Conservation (phyloP, 2,329 filamentous ascomycete species). For the Davidsoniella neocaledoniae region DNA sequence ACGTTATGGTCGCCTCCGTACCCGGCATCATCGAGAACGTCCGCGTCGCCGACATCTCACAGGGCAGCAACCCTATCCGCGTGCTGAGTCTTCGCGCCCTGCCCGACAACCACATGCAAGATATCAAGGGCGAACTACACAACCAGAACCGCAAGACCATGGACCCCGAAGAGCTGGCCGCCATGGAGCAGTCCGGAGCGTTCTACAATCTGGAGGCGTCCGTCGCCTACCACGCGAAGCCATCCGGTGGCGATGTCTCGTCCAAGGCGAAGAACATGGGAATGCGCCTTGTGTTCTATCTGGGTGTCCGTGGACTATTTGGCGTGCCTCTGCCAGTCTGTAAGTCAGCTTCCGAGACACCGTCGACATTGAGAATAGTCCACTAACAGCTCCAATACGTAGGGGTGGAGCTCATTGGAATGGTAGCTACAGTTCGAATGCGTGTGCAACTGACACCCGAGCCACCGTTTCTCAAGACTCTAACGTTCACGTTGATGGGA, state of each 20-base stretch:
- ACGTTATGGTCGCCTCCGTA: constrained; percentile 93
- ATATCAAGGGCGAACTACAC: constrained; percentile 67
- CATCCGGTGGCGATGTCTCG: constrained; percentile 50
- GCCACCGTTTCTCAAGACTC: constrained; percentile 76
- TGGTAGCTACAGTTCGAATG: constrained; percentile 77
- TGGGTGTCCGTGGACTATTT: constrained; percentile 77
- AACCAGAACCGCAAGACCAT: constrained; percentile 65
- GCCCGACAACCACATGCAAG: constrained; percentile 58
- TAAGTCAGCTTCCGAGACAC: constrained; percentile 13
- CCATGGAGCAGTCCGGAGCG: constrained; percentile 76
- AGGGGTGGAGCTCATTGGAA: constrained; percentile 68
- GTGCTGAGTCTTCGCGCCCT: constrained; percentile 77
- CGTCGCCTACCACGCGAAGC: constrained; percentile 79
- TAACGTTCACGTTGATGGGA: constrained; percentile 91
- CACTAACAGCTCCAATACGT: constrained; percentile 12
- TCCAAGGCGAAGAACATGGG: constrained; percentile 90
- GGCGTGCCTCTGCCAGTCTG: constrained; percentile 77
- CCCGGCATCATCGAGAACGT: constrained; percentile 87
- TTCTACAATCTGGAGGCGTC: constrained; percentile 88
- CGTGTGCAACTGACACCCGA: constrained; percentile 76
- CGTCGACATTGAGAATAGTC: not conserved
- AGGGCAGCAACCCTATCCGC: constrained; percentile 78
- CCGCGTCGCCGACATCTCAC: constrained; percentile 84
- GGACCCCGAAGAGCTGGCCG: constrained; percentile 72
- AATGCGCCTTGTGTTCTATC: constrained; percentile 88